Percentiles rank a stretch among this genome's conserved stretches.
Conservation (phyloP, 306 rosid genomes). For the Arachis hypogaea region DNA sequence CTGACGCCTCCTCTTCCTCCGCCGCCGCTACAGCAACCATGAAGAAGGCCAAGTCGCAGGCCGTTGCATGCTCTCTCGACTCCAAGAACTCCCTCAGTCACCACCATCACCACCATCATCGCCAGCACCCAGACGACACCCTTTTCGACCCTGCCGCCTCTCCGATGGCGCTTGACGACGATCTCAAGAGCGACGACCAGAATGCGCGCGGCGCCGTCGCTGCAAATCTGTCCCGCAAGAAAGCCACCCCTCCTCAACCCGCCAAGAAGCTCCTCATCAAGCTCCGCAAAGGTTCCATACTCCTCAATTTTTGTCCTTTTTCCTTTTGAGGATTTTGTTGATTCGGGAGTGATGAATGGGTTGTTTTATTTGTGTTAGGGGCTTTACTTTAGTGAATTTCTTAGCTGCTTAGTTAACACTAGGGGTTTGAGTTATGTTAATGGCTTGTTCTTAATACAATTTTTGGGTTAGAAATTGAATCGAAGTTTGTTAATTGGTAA, state of each 20-base stretch:
- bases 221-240: constrained; percentile 88
- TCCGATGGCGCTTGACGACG: constrained; percentile 69
- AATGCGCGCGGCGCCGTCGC: constrained; percentile 53
- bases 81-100: constrained; percentile 30
- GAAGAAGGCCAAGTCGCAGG: constrained; percentile 45
- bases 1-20: neutral
- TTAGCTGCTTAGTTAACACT: neutral
- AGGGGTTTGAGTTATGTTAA: constrained; percentile 3
- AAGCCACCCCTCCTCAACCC: constrained; percentile 80
- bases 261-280: constrained; percentile 85
- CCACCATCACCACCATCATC: constrained; percentile 51
- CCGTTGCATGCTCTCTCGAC: constrained; percentile 42
- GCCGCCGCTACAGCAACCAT: neutral
- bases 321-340: neutral
- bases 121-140: constrained; percentile 46
- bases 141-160: constrained; percentile 48
- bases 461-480: neutral
- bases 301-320: neutral
- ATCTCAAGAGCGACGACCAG: constrained; percentile 57
- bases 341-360: constrained; percentile 8
- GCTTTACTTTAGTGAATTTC: constrained; percentile 1
- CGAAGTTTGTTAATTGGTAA: neutral
- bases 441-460: neutral
- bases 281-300: constrained; percentile 63
- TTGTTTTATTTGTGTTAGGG: neutral